phyloP scores from a whole-genome alignment of 208 protist genomes.

The Trypanosomatidae sp. region DNA sequence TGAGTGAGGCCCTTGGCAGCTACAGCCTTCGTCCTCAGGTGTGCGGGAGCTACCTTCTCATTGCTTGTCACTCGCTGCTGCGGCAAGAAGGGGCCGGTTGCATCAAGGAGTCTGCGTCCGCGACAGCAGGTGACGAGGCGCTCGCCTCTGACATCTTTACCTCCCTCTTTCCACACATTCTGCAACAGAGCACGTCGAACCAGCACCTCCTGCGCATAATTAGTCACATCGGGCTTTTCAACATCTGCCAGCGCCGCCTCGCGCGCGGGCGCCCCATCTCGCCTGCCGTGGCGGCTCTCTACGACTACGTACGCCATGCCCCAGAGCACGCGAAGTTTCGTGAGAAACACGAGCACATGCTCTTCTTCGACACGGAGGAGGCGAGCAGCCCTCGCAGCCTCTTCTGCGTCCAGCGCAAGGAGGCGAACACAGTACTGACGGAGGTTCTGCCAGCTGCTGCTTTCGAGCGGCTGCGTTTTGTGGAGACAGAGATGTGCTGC shows the following conservation, averaged over 20 bases:
- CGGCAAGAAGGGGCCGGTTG: conserved; percentile 27
- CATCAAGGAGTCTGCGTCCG: neutral
- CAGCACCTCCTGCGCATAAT: conserved; percentile 92
- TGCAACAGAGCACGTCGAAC: conserved; percentile 87
- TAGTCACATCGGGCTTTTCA: conserved; percentile 77
- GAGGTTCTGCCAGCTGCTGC: conserved; percentile 77
- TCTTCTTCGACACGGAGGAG: conserved; percentile 67
- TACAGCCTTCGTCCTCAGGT: conserved; percentile 80
- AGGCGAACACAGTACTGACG: conserved; percentile 71
- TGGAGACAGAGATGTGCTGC: conserved; percentile 70
- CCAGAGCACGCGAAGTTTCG: conserved; percentile 82
- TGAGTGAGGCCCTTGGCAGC: conserved; percentile 52
- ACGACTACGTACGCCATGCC: conserved; percentile 66
- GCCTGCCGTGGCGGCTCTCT: conserved; percentile 34
- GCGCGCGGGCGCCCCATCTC: conserved; percentile 22
- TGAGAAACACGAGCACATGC: conserved; percentile 63
- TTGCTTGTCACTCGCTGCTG: conserved; percentile 69
- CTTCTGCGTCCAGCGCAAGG: conserved; percentile 80
- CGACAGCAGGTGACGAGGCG: conserved; percentile 3
- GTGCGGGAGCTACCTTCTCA: conserved; percentile 76
- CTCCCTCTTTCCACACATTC: conserved; percentile 61
- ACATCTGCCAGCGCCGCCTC: conserved; percentile 43
- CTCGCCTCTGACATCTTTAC: conserved; percentile 31
- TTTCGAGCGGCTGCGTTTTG: conserved; percentile 82
- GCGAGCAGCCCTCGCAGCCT: conserved; percentile 59